phyloP scores from a whole-genome alignment of 169 alveolate genomes.

The Plasmodium cynomolgi region DNA sequence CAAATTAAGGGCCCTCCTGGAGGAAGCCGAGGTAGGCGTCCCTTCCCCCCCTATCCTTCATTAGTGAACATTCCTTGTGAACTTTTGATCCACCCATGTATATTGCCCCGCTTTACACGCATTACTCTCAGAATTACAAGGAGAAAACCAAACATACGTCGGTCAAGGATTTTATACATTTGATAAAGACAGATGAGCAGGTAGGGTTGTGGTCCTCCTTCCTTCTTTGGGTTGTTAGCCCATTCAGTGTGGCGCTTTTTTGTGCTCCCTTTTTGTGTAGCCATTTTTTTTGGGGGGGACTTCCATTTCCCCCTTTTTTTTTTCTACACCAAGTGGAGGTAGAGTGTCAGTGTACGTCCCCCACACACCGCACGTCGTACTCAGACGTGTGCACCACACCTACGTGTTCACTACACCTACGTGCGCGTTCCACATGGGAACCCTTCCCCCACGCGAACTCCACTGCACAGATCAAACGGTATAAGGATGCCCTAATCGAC shows the following conservation, averaged over 20 bases:
- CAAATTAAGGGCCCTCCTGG: conserved; percentile 26
- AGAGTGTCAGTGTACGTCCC: neutral
- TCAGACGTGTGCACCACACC: neutral
- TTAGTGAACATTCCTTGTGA: neutral
- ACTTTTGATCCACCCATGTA: neutral
- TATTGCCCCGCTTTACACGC: neutral
- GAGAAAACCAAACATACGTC: conserved; percentile 23
- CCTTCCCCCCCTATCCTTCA: neutral
- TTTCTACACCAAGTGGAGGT: neutral
- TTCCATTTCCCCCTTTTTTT: neutral
- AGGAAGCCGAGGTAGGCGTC: conserved; percentile 53
- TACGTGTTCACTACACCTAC: neutral
- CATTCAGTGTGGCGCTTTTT: neutral
- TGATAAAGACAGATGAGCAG: conserved; percentile 49
- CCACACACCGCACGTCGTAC: neutral
- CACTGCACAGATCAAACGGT: conserved; percentile 19
- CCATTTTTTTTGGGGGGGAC: neutral
- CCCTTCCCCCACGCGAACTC: neutral
- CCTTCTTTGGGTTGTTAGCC: neutral
- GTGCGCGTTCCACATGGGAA: neutral
- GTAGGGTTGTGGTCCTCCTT: neutral
- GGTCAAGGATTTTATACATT: conserved; percentile 33
- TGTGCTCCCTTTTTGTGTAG: neutral
- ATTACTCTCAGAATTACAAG: conserved; percentile 32
- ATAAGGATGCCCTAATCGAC: conserved; percentile 36